Evolutionary conservation across 139 green algal genomes (phyloP), one percentile per base, ranked within the genome.

Genomic region (Chlamydomonas urium): DNA sequence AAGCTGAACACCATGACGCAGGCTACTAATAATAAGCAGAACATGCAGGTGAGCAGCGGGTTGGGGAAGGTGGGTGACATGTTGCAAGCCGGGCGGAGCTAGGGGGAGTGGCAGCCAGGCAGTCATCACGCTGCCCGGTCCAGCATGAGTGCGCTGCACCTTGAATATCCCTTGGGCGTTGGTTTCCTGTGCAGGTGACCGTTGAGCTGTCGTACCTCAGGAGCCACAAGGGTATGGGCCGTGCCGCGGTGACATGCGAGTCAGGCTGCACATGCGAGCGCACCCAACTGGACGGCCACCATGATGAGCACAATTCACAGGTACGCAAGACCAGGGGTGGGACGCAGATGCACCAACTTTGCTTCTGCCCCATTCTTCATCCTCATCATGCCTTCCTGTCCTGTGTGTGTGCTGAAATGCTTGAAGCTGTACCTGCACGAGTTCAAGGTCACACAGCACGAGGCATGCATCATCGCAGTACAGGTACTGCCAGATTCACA

Each of bases 141-240:
- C 8, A 24, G 42, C 14, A 24, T 8, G 42, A 24, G 10, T 50
- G 42, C 14, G 42, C 42, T n/a, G n/a, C n/a, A n/a, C n/a, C n/a
- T n/a, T n/a, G n/a, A n/a, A n/a, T n/a, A n/a, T n/a, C n/a, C n/a
- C n/a, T n/a, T n/a, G n/a, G n/a, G n/a, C n/a, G n/a, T n/a, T n/a
- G 14, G 10, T 50, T 26, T 26, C 24, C 53, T 17, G n/a, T 38
- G 19, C 69, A 76, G 71, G 42, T 76, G 24, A 38, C 38, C 2
- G 60, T 76, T 45, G 59, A 76, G 42, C n/a, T 76, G 4, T 29
- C 53, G 24, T 70, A 56, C 58, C 58, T 76, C 17, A 53, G 48
- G 23, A 71, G 48, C 17, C 76, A 76, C 61, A 69, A 74, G 47
- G 65, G 65, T 50, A 81, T 81, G 75, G 75, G 75, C 42, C 23